phyloP scores from a whole-genome alignment of 495 filamentous ascomycete genomes.

The Pyrenopolyporus hunteri region DNA sequence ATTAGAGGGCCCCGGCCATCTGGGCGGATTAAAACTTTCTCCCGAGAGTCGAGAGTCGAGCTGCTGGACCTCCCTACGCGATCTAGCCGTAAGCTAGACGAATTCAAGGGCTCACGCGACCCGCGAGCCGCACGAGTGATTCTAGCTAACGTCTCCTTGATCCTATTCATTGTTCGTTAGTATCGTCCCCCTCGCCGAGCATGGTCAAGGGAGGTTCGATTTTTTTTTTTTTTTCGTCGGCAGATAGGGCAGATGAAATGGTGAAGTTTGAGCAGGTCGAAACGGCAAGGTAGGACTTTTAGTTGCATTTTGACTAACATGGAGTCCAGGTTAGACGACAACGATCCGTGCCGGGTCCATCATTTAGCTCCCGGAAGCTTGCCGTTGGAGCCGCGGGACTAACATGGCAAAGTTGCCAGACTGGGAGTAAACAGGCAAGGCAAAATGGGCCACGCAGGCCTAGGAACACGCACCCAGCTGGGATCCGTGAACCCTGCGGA shows the following conservation, averaged over 20 bases:
- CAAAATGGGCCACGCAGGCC: conserved; percentile 19
- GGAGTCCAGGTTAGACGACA: conserved; percentile 9
- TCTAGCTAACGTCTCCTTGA: conserved; percentile 44
- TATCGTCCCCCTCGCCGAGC: conserved; percentile 16
- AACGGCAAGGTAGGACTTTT: conserved; percentile 9
- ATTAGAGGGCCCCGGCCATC: conserved; percentile 40
- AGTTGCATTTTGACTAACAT: conserved; percentile 7
- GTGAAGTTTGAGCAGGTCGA: neutral
- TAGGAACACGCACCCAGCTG: conserved; percentile 1
- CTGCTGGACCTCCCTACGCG: conserved; percentile 42
- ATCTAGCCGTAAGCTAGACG: conserved; percentile 38
- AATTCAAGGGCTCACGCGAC: conserved; percentile 23
- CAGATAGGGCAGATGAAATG: neutral
- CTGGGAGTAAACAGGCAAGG: too few species aligned
- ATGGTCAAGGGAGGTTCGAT: conserved; percentile 16
- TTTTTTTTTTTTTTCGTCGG: neutral
- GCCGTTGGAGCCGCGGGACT: conserved; percentile 34
- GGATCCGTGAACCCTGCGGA: conserved; percentile 31
- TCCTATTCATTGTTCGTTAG: conserved; percentile 44
- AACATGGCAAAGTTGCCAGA: conserved; percentile 2
- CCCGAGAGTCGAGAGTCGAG: conserved; percentile 40
- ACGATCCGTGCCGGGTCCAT: conserved; percentile 31
- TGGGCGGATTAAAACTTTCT: conserved; percentile 35
- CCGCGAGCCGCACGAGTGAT: conserved; percentile 40
- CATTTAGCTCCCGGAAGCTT: conserved; percentile 27